A percentile compares a stretch with the other conserved stretches of the same genome.
Evolutionary conservation across 2,329 filamentous ascomycete species (phyloP).

Genomic region (Colletotrichum sp.): DNA sequence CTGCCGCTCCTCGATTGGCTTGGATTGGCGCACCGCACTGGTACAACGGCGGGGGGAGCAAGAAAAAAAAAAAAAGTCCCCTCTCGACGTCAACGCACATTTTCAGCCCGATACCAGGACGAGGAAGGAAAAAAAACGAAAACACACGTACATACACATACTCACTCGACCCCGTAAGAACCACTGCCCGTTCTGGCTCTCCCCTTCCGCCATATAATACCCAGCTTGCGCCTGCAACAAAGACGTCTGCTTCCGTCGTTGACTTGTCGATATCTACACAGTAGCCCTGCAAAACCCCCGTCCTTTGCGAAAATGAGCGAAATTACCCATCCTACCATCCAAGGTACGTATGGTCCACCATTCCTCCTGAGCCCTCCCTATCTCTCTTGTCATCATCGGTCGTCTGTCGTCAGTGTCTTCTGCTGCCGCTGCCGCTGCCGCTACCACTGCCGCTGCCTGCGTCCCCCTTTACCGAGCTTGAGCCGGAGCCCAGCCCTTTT

Average conservation of each 20-base stretch:
- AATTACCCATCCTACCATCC: conserved; percentile 62
- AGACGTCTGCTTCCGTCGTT: not conserved
- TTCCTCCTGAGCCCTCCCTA: not conserved
- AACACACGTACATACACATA: not conserved
- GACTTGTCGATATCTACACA: conserved; percentile 16
- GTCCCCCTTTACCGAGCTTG: not conserved
- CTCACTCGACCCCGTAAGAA: not conserved
- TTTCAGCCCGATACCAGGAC: not conserved
- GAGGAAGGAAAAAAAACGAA: not conserved
- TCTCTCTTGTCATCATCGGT: not conserved
- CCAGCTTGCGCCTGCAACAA: not conserved
- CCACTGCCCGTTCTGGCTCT: conserved; percentile 6
- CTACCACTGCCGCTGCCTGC: not conserved
- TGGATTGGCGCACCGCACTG: conserved; percentile 25
- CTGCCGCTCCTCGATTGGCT: not conserved
- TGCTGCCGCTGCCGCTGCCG: not conserved
- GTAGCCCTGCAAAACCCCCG: conserved; percentile 7
- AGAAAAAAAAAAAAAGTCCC: not conserved
- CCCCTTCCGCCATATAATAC: conserved; percentile 13
- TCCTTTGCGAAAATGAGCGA: conserved; percentile 51
- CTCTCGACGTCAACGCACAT: conserved; percentile 5
- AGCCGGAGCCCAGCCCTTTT: not conserved
- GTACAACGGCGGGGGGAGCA: not conserved
- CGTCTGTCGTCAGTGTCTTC: not conserved
- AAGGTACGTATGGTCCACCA: conserved; percentile 49